A percentile compares a stretch with the other conserved stretches of the same genome.
phyloP scores from a whole-genome alignment of 2,329 filamentous ascomycete genomes.

The Botryosphaeria dothidea region DNA sequence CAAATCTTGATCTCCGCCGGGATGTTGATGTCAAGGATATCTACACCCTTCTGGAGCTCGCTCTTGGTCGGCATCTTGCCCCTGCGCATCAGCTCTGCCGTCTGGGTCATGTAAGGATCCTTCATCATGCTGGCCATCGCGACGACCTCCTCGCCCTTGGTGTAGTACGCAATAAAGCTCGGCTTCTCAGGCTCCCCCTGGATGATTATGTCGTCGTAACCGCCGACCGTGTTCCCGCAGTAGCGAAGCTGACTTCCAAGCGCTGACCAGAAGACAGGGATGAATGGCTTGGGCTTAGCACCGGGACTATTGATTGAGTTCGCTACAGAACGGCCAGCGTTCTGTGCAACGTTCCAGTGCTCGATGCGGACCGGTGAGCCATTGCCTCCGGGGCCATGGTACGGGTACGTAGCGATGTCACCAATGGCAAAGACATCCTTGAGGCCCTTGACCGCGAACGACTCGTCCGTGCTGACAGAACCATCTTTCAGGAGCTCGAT shows the following conservation, averaged over 20 bases:
- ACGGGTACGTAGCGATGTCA: constrained; percentile 94
- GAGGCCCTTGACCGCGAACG: constrained; percentile 73
- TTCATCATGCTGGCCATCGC: constrained; percentile 88
- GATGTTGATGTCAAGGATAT: constrained; percentile 47
- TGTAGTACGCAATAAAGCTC: constrained; percentile 89
- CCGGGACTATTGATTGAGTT: constrained; percentile 70
- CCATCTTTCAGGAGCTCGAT: constrained; percentile 78
- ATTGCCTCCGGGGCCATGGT: constrained; percentile 82
- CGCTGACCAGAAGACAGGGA: constrained; percentile 96
- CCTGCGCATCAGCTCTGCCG: constrained; percentile 79
- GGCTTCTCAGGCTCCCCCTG: constrained; percentile 69
- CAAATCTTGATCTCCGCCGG: constrained; percentile 49
- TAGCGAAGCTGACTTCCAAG: constrained; percentile 87
- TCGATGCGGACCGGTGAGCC: constrained; percentile 80
- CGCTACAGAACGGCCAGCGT: constrained; percentile 79
- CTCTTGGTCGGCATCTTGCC: constrained; percentile 82
- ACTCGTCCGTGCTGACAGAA: constrained; percentile 78
- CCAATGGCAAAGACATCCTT: constrained; percentile 89
- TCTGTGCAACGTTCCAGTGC: constrained; percentile 98
- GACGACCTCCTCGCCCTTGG: constrained; percentile 80
- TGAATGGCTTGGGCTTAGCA: constrained; percentile 69
- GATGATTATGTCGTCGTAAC: constrained; percentile 84
- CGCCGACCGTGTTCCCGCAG: constrained; percentile 80
- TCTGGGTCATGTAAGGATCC: constrained; percentile 83
- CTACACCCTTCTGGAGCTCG: constrained; percentile 65